Evolutionary conservation across 1,139 yeast genomes (phyloP).

Genomic region (Kodamaea anthophila): DNA sequence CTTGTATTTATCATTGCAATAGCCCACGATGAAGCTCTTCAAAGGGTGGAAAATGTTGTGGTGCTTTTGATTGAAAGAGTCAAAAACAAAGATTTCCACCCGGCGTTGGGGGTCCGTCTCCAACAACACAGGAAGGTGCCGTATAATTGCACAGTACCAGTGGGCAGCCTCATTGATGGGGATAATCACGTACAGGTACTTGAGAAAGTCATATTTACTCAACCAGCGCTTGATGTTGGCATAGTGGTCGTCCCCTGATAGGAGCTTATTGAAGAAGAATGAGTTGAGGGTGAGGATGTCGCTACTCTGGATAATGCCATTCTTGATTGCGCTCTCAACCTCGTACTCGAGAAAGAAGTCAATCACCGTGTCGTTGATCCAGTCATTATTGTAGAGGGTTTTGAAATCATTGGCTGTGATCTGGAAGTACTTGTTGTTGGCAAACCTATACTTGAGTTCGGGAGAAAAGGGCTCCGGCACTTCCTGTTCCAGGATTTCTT

Average conservation of each 20-base stretch:
- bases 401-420: conserved; percentile 58
- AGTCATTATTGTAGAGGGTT: conserved; percentile 61
- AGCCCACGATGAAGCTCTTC: conserved; percentile 57
- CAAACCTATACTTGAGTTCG: conserved; percentile 43
- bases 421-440: conserved; percentile 42
- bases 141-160: conserved; percentile 81
- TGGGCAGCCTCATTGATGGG: conserved; percentile 82
- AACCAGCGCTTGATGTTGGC: conserved; percentile 77
- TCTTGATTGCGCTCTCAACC: conserved; percentile 34
- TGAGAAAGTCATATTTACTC: conserved; percentile 57
- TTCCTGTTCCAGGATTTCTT: conserved; percentile 8
- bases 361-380: conserved; percentile 71
- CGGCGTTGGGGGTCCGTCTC: conserved; percentile 6
- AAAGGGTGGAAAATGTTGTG: conserved; percentile 48
- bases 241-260: conserved; percentile 40
- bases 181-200: conserved; percentile 56
- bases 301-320: conserved; percentile 14
- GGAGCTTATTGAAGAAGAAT: conserved; percentile 71
- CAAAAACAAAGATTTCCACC: conserved; percentile 64
- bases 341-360: conserved; percentile 65
- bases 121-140: conserved; percentile 35
- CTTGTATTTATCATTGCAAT: conserved; percentile 60
- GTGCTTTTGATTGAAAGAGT: conserved; percentile 65
- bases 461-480: conserved; percentile 38
- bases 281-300: conserved; percentile 69